Base-by-base conservation (phyloP, 2,329 filamentous ascomycete species). In the Lachnellula occidentalis region DNA sequence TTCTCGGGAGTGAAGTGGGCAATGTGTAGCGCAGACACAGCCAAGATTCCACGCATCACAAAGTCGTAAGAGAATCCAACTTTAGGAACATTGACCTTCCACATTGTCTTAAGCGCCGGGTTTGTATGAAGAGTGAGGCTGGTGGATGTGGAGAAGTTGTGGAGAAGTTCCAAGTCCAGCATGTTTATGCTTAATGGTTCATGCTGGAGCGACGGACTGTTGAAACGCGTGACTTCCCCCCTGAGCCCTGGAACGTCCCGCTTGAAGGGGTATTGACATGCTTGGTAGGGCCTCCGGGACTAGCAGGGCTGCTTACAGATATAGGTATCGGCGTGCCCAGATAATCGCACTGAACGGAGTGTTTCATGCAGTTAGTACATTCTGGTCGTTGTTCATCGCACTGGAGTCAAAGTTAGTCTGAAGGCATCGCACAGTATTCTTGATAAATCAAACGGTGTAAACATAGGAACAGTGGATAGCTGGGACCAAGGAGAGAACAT, bases 61-160 rank as follows among this genome's bases (percentile, higher is more conserved):
- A 75, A 79, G 15, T 73, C 73, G 53, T 72, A 72, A 1, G 67
- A 58, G 31, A 80, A 73, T 2, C 73, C 78, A 22, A 78, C 63
- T n/a, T 73, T 70, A 11, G 78, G 74, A 3, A 63, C 72, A 50
- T 73, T 74, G 7, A 75, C 68, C 6, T 73, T 72, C 74, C 76
- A 80, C 31, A 79, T 71, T 34, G 71, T 69, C 41, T 73, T 73
- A 3, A 78, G 58, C 6, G 66, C 59, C 0, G 72, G 67, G 37
- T 76, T 71, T 6, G 66, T 67, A 4, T 73, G 72, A 3, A 81
- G 65, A 0, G 77, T 79, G n/a, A 71, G 67, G 50, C 72, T 73
- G 0, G 78, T 81, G 9, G 72, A 73, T 0, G 73, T 76, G 45
- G 72, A 73, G 58, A 73, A 81, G 65, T 81, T 77, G 61, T 81